phyloP scores from a whole-genome alignment of 371 early-diverging fungal genomes.

The Mucor lusitanicus region DNA sequence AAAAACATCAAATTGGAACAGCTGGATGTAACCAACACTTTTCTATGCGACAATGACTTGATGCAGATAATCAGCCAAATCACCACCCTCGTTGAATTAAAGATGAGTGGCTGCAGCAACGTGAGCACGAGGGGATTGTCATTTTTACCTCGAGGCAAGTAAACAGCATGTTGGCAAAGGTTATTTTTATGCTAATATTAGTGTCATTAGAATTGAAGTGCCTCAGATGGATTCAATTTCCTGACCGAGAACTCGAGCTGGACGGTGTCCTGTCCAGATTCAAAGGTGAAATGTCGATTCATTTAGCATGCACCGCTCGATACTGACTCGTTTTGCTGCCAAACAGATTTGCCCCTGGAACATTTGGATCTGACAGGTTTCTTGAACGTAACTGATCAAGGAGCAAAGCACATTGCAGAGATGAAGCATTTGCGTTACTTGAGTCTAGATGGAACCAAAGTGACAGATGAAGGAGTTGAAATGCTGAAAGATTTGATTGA shows the following conservation, averaged over 20 bases:
- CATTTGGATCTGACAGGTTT: slow-evolving; percentile 37
- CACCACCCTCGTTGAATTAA: slow-evolving; percentile 28
- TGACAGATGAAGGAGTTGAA: slow-evolving; percentile 39
- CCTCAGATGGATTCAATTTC: slow-evolving; percentile 37
- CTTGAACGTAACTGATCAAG: slow-evolving; percentile 38
- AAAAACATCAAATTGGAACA: slow-evolving; percentile 12
- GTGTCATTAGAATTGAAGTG: slow-evolving; percentile 20
- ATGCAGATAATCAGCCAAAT: slow-evolving; percentile 24
- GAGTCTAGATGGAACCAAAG: slow-evolving; percentile 37
- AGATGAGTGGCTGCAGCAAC: slow-evolving; percentile 29
- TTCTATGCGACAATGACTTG: slow-evolving; percentile 29
- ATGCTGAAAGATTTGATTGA: slow-evolving; percentile 29
- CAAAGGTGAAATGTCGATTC: slow-evolving; percentile 23
- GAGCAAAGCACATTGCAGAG: slow-evolving; percentile 25
- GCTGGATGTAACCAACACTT: slow-evolving; percentile 34
- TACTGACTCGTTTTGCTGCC: background rate
- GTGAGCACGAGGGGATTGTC: slow-evolving; percentile 29
- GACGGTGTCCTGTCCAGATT: slow-evolving; percentile 33
- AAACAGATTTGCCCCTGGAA: slow-evolving; percentile 33
- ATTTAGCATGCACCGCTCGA: background rate
- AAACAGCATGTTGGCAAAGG: background rate
- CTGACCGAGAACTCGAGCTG: slow-evolving; percentile 40
- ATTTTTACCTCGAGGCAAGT: slow-evolving; percentile 33
- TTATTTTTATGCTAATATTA: background rate
- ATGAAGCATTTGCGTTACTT: slow-evolving; percentile 39